Evolutionary conservation across 1,284 basidiomycete species (phyloP).

Genomic region (Marasmius sp.): DNA sequence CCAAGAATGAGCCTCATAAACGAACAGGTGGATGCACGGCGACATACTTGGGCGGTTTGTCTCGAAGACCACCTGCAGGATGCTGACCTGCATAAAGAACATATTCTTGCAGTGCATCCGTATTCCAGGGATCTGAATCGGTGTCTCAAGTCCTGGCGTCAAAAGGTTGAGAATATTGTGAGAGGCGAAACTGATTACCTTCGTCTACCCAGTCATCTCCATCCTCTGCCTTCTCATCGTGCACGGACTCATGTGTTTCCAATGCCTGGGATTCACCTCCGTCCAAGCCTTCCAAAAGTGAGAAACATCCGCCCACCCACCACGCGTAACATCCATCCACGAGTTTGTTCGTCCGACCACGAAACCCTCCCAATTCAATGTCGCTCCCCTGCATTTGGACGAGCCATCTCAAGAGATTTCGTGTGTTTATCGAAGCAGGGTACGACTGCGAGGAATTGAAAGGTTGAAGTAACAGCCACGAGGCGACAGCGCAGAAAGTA

Average conservation of each 20-base stretch:
- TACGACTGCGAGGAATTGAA: conserved; percentile 31
- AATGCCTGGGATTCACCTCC: conserved; percentile 32
- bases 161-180: conserved; percentile 27
- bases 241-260: conserved; percentile 15
- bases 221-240: conserved; percentile 27
- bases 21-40: background rate
- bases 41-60: conserved; percentile 90
- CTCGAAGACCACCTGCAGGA: conserved; percentile 82
- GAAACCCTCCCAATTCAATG: conserved; percentile 89
- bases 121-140: conserved; percentile 31
- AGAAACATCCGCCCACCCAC: conserved; percentile 96
- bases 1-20: background rate
- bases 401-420: conserved; percentile 78
- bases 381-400: conserved; percentile 84
- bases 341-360: conserved; percentile 94
- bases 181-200: conserved; percentile 20
- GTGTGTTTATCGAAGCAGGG: conserved; percentile 54
- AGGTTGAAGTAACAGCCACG: conserved; percentile 77
- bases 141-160: background rate
- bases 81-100: conserved; percentile 86
- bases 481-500: conserved; percentile 88
- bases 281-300: conserved; percentile 72
- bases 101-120: conserved; percentile 83
- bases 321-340: conserved; percentile 99
- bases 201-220: conserved; percentile 59